A percentile compares a stretch with the other conserved stretches of the same genome.
Evolutionary conservation across 2,329 filamentous ascomycete genomes (phyloP).

Genomic region (Zelopaecilomyces penicillatus): DNA sequence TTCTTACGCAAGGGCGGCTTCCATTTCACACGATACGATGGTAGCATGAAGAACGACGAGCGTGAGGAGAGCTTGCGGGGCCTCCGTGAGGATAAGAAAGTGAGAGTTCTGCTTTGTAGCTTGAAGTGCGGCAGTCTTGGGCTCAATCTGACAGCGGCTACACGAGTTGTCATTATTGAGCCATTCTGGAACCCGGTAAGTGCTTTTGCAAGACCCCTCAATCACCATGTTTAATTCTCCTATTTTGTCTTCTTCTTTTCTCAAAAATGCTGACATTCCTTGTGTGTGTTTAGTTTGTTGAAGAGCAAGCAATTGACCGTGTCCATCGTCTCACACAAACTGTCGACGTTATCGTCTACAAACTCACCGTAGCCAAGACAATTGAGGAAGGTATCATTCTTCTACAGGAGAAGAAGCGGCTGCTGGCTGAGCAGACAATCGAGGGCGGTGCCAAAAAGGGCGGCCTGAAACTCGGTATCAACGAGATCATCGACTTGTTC

Average conservation of each 20-base stretch:
- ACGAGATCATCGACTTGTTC: slow-evolving; percentile 90
- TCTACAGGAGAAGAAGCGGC: slow-evolving; percentile 86
- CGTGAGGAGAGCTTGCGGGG: slow-evolving; percentile 78
- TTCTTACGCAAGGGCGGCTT: slow-evolving; percentile 71
- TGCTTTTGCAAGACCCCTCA: slow-evolving; percentile 8
- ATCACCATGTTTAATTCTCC: background rate
- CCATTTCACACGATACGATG: slow-evolving; percentile 83
- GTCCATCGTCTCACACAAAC: slow-evolving; percentile 98
- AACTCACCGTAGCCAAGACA: slow-evolving; percentile 75
- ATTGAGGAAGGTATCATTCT: slow-evolving; percentile 95
- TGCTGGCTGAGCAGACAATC: slow-evolving; percentile 84
- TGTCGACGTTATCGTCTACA: slow-evolving; percentile 89
- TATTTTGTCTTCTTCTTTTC: background rate
- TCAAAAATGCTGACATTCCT: background rate
- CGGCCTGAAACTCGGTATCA: slow-evolving; percentile 77
- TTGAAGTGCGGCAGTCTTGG: slow-evolving; percentile 89
- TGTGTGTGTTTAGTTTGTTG: slow-evolving; percentile 62
- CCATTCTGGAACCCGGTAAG: slow-evolving; percentile 95
- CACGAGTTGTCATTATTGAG: slow-evolving; percentile 87
- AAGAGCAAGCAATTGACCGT: slow-evolving; percentile 97
- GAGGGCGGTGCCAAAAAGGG: slow-evolving; percentile 68
- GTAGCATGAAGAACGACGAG: slow-evolving; percentile 85
- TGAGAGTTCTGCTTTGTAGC: slow-evolving; percentile 81
- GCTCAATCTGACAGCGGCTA: slow-evolving; percentile 89
- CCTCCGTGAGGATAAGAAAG: slow-evolving; percentile 65